Base-by-base conservation (phyloP, 225 moss, liverwort and hornwort genomes). In the Sphagnum contortum region DNA sequence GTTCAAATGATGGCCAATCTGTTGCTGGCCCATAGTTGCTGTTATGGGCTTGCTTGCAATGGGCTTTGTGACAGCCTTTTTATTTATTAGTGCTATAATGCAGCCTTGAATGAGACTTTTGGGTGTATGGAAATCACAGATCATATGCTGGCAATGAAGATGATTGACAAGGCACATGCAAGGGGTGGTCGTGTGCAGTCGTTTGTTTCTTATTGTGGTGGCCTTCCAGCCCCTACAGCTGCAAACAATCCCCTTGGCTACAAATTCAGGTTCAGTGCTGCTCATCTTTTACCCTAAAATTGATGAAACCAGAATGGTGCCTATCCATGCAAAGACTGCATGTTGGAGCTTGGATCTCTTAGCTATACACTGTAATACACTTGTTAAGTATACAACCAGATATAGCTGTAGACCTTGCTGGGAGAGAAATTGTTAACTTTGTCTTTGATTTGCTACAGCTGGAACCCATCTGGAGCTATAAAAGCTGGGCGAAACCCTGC, bases 61-160 rank as follows among this genome's bases (percentile, higher is more conserved):
- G 29, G 29, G 29, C 29, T 29, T 29, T 29, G 29, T 29, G 29
- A 29, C 29, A 29, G 29, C 0, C 1, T 29, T 29, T 29, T 29
- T 29, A n/a, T 29, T 29, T 29, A 29, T 29, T 29, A 29, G 29
- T 29, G 29, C 29, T 29, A 29, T 29, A 29, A 29, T 29, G 29
- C 29, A 29, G 29, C 29, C 29, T 29, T 29, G 29, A 29, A 29
- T 29, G 29, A 29, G 29, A 29, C 29, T 29, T 29, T 29, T 29
- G 29, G 29, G 29, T 29, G 29, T 29, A 29, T 29, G 29, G 0
- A 29, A 29, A 29, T 29, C 29, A 29, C 89, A 95, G 94, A 95
- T 82, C 94, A 95, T 68, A 81, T 95, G 89, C 89, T 95, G 94
- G 94, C 91, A 54, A 95, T 95, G 94, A 89, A 86, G 81, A 89